These are phyloP conservation scores for Funneliformis caledonium DNA, from an alignment of 371 early-diverging fungal species.

Conservation along the genomic window DNA sequence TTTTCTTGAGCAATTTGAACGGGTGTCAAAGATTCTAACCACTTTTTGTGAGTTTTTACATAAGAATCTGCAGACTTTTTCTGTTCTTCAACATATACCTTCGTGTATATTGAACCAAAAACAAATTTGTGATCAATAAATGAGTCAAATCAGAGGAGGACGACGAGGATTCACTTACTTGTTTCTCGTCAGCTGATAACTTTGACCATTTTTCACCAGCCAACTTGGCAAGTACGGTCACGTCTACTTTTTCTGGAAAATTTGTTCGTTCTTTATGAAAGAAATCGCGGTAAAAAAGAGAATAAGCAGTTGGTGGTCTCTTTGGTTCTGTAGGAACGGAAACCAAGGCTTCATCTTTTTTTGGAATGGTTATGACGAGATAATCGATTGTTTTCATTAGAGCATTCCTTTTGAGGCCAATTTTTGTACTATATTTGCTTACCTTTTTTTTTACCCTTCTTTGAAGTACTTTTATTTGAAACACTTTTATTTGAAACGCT, in stretches of 20 bases:
- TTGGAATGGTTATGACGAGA: too few relatives aligned
- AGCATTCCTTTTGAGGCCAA: too few relatives aligned
- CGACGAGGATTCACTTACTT: neutral
- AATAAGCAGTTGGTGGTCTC: neutral
- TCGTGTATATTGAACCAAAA: neutral
- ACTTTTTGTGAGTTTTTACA: neutral
- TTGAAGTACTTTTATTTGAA: too few relatives aligned
- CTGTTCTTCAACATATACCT: neutral
- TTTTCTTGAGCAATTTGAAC: slow-evolving; percentile 1
- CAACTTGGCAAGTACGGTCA: neutral
- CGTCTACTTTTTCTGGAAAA: neutral
- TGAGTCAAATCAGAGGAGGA: neutral
- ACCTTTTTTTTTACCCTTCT: too few relatives aligned
- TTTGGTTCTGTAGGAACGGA: slow-evolving; percentile 7
- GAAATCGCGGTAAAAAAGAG: neutral
- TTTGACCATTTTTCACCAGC: neutral
- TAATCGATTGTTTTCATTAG: too few relatives aligned
- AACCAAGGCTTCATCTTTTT: too few relatives aligned
- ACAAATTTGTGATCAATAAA: neutral
- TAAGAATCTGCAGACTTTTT: neutral
- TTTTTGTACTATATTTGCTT: too few relatives aligned
- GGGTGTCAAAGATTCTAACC: slow-evolving; percentile 7
- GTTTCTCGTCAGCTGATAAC: neutral
- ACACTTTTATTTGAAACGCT: too few relatives aligned
- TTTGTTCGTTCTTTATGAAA: neutral